A percentile compares a stretch with the other conserved stretches of the same genome.
These are phyloP conservation scores for Phytophthora citricola DNA, from an alignment of 352 stramenopile species.

Conservation along the genomic window DNA sequence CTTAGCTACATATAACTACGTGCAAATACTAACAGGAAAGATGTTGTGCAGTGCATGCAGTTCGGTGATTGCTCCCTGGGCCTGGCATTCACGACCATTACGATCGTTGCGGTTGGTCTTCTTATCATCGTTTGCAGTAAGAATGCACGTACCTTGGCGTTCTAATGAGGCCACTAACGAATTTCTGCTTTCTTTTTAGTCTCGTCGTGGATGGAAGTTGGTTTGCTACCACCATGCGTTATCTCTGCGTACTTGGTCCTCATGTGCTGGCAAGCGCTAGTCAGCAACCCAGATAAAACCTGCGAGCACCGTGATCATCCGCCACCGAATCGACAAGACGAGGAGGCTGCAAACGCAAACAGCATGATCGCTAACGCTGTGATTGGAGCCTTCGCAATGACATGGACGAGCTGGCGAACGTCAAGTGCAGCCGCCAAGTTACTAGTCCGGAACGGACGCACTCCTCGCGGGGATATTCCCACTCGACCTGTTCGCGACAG, in stretches of 20 bases:
- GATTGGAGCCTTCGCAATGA: slow-evolving; percentile 68
- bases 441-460: slow-evolving; percentile 53
- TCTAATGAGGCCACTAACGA: slow-evolving; percentile 4
- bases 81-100: slow-evolving; percentile 89
- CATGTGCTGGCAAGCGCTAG: slow-evolving; percentile 80
- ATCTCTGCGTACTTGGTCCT: slow-evolving; percentile 77
- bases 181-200: slow-evolving; percentile 38
- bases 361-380: slow-evolving; percentile 61
- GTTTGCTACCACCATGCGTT: slow-evolving; percentile 76
- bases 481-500: neutral
- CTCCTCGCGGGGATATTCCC: neutral
- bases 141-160: neutral
- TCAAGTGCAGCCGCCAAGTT: slow-evolving; percentile 60
- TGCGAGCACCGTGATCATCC: slow-evolving; percentile 37
- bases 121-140: slow-evolving; percentile 74
- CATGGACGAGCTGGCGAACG: slow-evolving; percentile 76
- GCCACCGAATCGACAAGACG: slow-evolving; percentile 10
- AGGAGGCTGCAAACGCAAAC: slow-evolving; percentile 29
- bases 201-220: slow-evolving; percentile 73
- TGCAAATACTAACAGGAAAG: neutral
- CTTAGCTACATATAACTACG: neutral
- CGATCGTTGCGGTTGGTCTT: slow-evolving; percentile 74
- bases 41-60: slow-evolving; percentile 76
- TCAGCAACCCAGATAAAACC: slow-evolving; percentile 58
- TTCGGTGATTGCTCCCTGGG: slow-evolving; percentile 86